phyloP scores from a whole-genome alignment of 2,329 filamentous ascomycete species.

The Calonectria hawksworthii region DNA sequence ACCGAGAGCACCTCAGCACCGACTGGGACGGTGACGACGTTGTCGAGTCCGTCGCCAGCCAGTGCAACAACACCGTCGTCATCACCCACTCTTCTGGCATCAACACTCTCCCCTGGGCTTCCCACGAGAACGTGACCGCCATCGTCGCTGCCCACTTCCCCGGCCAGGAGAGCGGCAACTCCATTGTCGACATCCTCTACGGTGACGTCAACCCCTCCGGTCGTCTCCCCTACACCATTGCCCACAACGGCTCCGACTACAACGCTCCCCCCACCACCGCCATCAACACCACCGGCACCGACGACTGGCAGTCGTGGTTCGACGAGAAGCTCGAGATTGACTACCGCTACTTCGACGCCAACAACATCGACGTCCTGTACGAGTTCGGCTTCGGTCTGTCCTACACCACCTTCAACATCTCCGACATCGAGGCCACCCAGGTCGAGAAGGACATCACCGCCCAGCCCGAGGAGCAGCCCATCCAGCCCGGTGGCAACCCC shows the following conservation, averaged over 20 bases:
- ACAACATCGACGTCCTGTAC: constrained; percentile 71
- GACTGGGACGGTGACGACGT: constrained; percentile 74
- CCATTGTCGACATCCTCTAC: constrained; percentile 76
- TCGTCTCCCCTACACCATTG: constrained; percentile 80
- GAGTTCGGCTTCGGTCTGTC: constrained; percentile 79
- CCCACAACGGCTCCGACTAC: constrained; percentile 65
- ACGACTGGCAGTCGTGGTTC: constrained; percentile 65
- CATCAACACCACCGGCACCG: constrained; percentile 52
- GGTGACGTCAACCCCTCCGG: constrained; percentile 78
- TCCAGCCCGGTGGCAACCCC: constrained; percentile 67
- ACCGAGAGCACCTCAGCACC: constrained; percentile 65
- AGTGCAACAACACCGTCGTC: constrained; percentile 74
- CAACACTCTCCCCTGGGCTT: constrained; percentile 76
- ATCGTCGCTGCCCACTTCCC: constrained; percentile 79
- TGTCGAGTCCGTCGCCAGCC: constrained; percentile 72
- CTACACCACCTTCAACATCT: constrained; percentile 74
- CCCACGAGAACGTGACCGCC: constrained; percentile 75
- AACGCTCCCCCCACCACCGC: constrained; percentile 56
- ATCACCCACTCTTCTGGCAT: constrained; percentile 79
- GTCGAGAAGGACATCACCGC: constrained; percentile 43
- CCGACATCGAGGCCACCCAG: constrained; percentile 45
- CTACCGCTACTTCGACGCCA: constrained; percentile 75
- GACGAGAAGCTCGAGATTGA: constrained; percentile 77
- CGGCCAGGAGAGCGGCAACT: constrained; percentile 78
- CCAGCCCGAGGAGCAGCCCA: constrained; percentile 42